Evolutionary conservation across 2,329 filamentous ascomycete genomes (phyloP).

Genomic region (Lasiodiplodia citricola): DNA sequence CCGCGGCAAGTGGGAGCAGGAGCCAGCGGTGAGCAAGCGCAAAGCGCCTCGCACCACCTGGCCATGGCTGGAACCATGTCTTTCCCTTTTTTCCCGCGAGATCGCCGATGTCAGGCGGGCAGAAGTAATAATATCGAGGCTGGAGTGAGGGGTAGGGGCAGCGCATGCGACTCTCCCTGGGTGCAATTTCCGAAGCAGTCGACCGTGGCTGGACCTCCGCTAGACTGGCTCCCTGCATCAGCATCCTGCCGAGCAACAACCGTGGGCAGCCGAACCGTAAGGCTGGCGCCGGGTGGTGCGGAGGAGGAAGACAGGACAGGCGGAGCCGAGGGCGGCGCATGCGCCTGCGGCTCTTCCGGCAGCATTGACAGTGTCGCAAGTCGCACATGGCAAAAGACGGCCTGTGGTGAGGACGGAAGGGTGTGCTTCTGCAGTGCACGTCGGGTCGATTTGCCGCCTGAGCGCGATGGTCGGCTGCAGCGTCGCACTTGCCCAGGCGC

Average conservation of each 20-base stretch:
- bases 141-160: slow-evolving; percentile 1
- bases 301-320: background rate
- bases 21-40: slow-evolving; percentile 7
- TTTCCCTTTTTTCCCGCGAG: background rate
- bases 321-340: slow-evolving; percentile 10
- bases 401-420: slow-evolving; percentile 7
- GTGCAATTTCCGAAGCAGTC: slow-evolving; percentile 11
- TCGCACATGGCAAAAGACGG: slow-evolving; percentile 13
- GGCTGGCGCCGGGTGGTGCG: background rate
- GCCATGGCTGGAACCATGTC: background rate
- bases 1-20: background rate
- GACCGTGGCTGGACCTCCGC: slow-evolving; percentile 1
- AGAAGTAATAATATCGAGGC: background rate
- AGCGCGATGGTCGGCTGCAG: slow-evolving; percentile 13
- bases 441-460: slow-evolving; percentile 18
- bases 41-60: background rate
- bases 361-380: slow-evolving; percentile 2
- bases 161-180: background rate
- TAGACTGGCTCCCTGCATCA: background rate
- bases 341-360: slow-evolving; percentile 17
- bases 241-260: slow-evolving; percentile 7
- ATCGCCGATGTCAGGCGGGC: slow-evolving; percentile 21
- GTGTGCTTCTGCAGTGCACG: background rate
- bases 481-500: slow-evolving; percentile 5
- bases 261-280: slow-evolving; percentile 13